A percentile compares a stretch with the other conserved stretches of the same genome.
These are phyloP conservation scores for Aspergillus sp. DNA, from an alignment of 2,329 filamentous ascomycete genomes.

Conservation along the genomic window DNA sequence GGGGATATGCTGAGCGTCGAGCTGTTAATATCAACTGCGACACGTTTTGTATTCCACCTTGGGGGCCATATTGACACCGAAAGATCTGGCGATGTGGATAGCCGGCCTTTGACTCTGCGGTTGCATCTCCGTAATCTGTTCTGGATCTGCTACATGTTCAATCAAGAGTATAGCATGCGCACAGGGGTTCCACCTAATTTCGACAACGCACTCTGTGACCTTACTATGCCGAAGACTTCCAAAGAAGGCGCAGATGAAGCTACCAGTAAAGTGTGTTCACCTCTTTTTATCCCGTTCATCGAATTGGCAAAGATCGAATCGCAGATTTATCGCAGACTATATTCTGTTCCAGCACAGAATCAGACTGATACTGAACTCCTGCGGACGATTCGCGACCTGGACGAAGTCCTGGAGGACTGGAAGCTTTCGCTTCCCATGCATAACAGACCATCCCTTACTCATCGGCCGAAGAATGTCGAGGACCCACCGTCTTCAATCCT, in stretches of 20 bases:
- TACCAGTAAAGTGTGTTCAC: neutral
- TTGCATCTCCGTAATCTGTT: constrained; percentile 7
- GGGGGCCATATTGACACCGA: constrained; percentile 4
- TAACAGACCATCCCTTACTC: neutral
- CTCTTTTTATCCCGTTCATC: constrained; percentile 1
- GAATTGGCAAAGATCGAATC: constrained; percentile 6
- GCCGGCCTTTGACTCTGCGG: neutral
- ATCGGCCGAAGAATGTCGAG: neutral
- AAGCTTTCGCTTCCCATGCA: constrained; percentile 4
- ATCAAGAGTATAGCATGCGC: constrained; percentile 7
- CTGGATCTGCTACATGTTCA: constrained; percentile 8
- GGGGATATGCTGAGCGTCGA: constrained; percentile 2
- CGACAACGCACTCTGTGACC: constrained; percentile 7
- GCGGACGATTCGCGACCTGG: constrained; percentile 7
- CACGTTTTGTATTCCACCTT: constrained; percentile 11
- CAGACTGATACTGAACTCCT: constrained; percentile 9
- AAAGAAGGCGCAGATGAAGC: neutral
- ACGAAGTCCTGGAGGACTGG: constrained; percentile 8
- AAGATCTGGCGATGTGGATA: neutral
- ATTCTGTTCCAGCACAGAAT: constrained; percentile 1
- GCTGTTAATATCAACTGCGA: neutral
- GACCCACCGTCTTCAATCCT: constrained; percentile 1
- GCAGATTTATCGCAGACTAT: constrained; percentile 6
- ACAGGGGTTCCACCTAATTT: constrained; percentile 8
- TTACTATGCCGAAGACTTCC: constrained; percentile 1